Evolutionary conservation across 2,329 filamentous ascomycete genomes (phyloP).

Genomic region (Nakataea oryzae): DNA sequence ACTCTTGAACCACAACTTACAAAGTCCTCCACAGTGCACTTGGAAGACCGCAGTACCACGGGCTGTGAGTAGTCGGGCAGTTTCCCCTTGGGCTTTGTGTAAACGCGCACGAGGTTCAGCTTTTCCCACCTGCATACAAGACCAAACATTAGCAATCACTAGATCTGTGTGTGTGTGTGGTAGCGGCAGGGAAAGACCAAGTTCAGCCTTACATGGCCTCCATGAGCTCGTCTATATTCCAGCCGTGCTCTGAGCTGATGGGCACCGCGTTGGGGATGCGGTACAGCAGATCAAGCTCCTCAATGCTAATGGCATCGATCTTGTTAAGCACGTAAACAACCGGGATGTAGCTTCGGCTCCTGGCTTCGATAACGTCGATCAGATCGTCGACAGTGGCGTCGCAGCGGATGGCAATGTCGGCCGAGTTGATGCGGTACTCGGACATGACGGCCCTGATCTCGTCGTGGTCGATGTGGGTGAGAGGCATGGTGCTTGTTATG

Average conservation of each 20-base stretch:
- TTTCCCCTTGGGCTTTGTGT: slow-evolving; percentile 96
- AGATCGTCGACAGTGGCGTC: slow-evolving; percentile 96
- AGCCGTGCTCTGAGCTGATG: slow-evolving; percentile 94
- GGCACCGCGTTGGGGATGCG: slow-evolving; percentile 94
- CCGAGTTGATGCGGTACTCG: slow-evolving; percentile 93
- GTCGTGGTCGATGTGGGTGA: slow-evolving; percentile 87
- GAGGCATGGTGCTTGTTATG: slow-evolving; percentile 86
- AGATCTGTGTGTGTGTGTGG: slow-evolving; percentile 1
- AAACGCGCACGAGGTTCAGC: slow-evolving; percentile 80
- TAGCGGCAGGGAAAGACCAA: not conserved
- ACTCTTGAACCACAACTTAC: slow-evolving; percentile 46
- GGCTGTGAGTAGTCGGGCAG: slow-evolving; percentile 86
- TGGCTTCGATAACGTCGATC: slow-evolving; percentile 92
- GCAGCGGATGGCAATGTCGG: slow-evolving; percentile 94
- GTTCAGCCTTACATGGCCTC: slow-evolving; percentile 63
- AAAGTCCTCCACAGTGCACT: slow-evolving; percentile 92
- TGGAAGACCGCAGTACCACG: slow-evolving; percentile 73
- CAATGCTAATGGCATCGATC: slow-evolving; percentile 95
- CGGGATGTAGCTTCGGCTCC: slow-evolving; percentile 93
- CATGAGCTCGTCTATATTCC: slow-evolving; percentile 95
- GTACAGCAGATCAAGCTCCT: slow-evolving; percentile 92
- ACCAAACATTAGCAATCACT: not conserved
- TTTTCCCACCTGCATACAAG: slow-evolving; percentile 65
- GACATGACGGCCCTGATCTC: slow-evolving; percentile 97
- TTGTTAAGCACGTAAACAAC: slow-evolving; percentile 99